phyloP scores from a whole-genome alignment of 805 yeast genomes.

The Yarrowia sp. region DNA sequence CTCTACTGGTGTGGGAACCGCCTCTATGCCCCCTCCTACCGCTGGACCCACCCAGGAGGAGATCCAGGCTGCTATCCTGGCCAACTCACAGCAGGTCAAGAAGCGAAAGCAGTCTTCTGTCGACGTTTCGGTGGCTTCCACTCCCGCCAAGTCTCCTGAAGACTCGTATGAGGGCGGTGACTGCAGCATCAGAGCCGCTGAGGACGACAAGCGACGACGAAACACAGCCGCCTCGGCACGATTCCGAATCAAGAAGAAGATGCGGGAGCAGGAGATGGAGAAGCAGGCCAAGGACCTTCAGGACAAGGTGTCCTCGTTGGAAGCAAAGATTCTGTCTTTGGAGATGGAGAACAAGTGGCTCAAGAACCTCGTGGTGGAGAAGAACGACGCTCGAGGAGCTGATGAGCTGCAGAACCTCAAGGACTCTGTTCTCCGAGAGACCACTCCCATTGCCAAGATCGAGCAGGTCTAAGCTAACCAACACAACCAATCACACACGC shows the following conservation, averaged over 20 bases:
- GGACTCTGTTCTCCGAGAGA: constrained; percentile 30
- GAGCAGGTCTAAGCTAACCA: constrained; percentile 17
- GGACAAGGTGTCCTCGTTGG: constrained; percentile 62
- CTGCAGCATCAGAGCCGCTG: constrained; percentile 38
- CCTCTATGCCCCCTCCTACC: constrained; percentile 21
- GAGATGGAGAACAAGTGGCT: constrained; percentile 92
- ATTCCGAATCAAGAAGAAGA: constrained; percentile 85
- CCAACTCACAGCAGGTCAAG: constrained; percentile 24
- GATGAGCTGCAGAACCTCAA: constrained; percentile 33
- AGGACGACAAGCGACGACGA: constrained; percentile 72
- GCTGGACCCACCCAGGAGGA: constrained; percentile 25
- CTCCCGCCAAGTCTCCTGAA: constrained; percentile 4
- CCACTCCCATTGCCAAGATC: constrained; percentile 11
- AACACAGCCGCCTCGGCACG: constrained; percentile 95
- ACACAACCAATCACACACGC: background rate
- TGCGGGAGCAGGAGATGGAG: constrained; percentile 90
- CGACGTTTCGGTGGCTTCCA: background rate
- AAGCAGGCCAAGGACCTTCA: constrained; percentile 66
- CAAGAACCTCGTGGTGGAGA: constrained; percentile 77
- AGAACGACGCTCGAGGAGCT: constrained; percentile 44
- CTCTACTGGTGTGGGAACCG: constrained; percentile 16
- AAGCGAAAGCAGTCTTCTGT: constrained; percentile 21
- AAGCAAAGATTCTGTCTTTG: constrained; percentile 71
- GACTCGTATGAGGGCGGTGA: constrained; percentile 31
- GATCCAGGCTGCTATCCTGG: constrained; percentile 24